Conservation (phyloP, 1,139 yeast species). For the Debaryomyces sp. region DNA sequence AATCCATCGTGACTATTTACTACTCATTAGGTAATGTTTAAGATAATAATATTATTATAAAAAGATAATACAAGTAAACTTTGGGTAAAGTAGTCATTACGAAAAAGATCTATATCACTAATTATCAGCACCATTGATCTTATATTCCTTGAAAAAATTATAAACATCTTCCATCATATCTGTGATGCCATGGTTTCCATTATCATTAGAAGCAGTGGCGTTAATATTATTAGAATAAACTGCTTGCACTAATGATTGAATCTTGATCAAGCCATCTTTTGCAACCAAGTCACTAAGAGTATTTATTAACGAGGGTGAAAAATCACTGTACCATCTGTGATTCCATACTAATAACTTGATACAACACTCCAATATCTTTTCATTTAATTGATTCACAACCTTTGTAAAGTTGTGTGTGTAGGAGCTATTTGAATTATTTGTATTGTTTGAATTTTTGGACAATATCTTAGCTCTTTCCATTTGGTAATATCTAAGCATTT, state of each 20-base stretch:
- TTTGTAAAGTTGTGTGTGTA: slow-evolving; percentile 40
- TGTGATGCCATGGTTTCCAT: slow-evolving; percentile 57
- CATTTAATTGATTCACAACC: slow-evolving; percentile 53
- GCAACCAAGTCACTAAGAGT: slow-evolving; percentile 64
- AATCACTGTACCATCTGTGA: slow-evolving; percentile 96
- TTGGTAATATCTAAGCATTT: slow-evolving; percentile 67
- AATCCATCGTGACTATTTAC: slow-evolving; percentile 3
- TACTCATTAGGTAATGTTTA: neutral
- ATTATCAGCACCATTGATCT: slow-evolving; percentile 44
- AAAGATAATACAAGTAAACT: neutral
- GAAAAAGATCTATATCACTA: slow-evolving; percentile 14
- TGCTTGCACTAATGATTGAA: slow-evolving; percentile 76
- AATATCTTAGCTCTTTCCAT: slow-evolving; percentile 45
- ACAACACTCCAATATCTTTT: slow-evolving; percentile 65
- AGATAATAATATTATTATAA: neutral
- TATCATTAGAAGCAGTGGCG: slow-evolving; percentile 19
- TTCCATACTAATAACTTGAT: slow-evolving; percentile 90
- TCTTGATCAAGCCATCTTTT: slow-evolving; percentile 77
- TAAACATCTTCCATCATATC: slow-evolving; percentile 60
- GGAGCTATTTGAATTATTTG: slow-evolving; percentile 17
- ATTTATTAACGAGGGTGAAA: slow-evolving; percentile 66
- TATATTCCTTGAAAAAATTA: slow-evolving; percentile 50
- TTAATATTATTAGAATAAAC: slow-evolving; percentile 53
- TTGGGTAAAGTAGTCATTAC: neutral
- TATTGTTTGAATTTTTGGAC: slow-evolving; percentile 30